Evolutionary conservation across 805 yeast genomes (phyloP), one percentile per base, ranked within the genome.

Genomic region (Saturnispora saitoi): DNA sequence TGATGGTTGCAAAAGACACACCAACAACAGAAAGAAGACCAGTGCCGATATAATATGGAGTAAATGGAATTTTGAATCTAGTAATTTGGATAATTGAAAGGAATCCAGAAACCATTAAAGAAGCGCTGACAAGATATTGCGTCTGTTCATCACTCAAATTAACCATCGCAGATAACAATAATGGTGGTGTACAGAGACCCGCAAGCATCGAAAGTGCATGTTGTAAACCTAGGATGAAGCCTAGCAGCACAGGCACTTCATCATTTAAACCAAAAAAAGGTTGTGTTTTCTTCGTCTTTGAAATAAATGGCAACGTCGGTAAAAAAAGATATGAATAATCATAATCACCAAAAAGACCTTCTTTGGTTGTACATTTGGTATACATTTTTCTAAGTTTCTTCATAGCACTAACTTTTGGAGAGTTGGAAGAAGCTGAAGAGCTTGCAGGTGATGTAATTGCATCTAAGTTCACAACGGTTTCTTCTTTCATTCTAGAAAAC

Each of bases 21-120:
- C 96, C 97, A 20, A 88, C 95, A 32, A 90, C 95, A 10, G 95
- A 85, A 42, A 90, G 72, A 58, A 89, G 67, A 36, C 97, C 97
- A 0, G 96, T 87, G 31, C 97, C 97, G 22, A 90, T 64, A 59
- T 75, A 86, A 66, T 83, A 86, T 22, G 78, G 81, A 2, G 96
- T 87, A 45, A 73, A 75, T 14, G 73, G 81, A 49, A 89, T 77
- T 58, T 81, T 86, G 68, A 89, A 81, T 52, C 96, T 75, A 10
- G 95, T 83, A 60, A 89, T 83, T 61, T 86, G 95, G 54, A 90
- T 67, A 26, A 75, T 57, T 0, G 95, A 83, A 48, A 89, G 70
- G 32, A 87, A 57, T 14, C 86, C 89, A 17, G 85, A 80, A 36
- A 75, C 77, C 51, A 89, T 85, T 52, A 86, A 71, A 6, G 86